These are phyloP conservation scores for Pythium utonaiense DNA, from an alignment of 352 stramenopile species.

Conservation along the genomic window DNA sequence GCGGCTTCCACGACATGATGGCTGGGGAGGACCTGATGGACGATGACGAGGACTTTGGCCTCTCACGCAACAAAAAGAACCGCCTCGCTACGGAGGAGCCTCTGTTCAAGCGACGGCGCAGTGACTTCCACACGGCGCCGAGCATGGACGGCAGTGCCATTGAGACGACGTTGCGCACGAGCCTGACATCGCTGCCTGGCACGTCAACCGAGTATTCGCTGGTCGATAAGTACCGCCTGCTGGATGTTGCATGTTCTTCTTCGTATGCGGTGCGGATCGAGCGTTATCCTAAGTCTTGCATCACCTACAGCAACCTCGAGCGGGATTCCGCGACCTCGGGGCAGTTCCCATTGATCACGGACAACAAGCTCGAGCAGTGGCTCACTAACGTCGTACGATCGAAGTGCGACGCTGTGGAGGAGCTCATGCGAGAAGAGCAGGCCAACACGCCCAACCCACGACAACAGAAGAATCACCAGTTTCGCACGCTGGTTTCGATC, in stretches of 20 bases:
- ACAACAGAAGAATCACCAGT: constrained; percentile 70
- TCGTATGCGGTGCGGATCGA: constrained; percentile 78
- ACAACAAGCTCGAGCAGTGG: constrained; percentile 77
- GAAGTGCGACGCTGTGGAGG: constrained; percentile 45
- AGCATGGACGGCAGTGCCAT: constrained; percentile 45
- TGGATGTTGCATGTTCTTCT: constrained; percentile 69
- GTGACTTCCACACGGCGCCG: constrained; percentile 27
- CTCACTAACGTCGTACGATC: constrained; percentile 51
- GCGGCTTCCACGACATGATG: constrained; percentile 75
- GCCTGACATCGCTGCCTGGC: constrained; percentile 52
- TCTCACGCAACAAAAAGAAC: constrained; percentile 3
- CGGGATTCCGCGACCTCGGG: constrained; percentile 24
- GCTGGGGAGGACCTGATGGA: constrained; percentile 57
- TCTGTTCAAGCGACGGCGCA: constrained; percentile 56
- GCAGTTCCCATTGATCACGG: constrained; percentile 53
- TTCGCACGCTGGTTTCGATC: constrained; percentile 63
- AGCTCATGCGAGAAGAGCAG: constrained; percentile 52
- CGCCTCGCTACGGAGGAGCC: constrained; percentile 46
- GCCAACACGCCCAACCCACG: constrained; percentile 41
- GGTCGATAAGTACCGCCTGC: constrained; percentile 61
- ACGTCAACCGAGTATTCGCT: constrained; percentile 52
- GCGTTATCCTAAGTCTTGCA: constrained; percentile 70
- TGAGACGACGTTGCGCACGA: constrained; percentile 39
- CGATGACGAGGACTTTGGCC: constrained; percentile 29
- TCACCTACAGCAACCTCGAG: constrained; percentile 67